phyloP scores from a whole-genome alignment of 768 basidiomycete species.

The Suillus fuscotomentosus region DNA sequence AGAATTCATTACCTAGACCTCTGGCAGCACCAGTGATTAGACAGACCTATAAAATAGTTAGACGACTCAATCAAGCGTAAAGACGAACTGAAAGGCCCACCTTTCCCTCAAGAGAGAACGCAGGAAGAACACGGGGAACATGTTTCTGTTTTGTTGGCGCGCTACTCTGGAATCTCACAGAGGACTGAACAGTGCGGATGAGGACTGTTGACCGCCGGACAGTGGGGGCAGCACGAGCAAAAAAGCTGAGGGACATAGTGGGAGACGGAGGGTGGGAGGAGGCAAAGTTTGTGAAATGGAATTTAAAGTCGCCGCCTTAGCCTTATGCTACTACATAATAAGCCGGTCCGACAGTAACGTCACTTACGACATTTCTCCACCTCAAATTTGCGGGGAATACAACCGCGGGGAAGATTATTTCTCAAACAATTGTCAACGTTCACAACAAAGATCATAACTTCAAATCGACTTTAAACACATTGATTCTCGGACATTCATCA shows the following conservation, averaged over 20 bases:
- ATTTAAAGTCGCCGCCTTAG: conserved; percentile 16
- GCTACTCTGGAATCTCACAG: conserved; percentile 27
- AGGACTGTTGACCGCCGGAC: conserved; percentile 14
- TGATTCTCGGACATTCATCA: background rate
- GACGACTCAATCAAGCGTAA: background rate
- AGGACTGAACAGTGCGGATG: conserved; percentile 10
- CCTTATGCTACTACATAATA: conserved; percentile 11
- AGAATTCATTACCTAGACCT: conserved; percentile 89
- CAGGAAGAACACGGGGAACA: conserved; percentile 55
- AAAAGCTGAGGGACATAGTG: conserved; percentile 28
- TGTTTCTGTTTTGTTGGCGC: conserved; percentile 12
- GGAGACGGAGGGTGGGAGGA: conserved; percentile 11
- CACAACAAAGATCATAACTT: background rate
- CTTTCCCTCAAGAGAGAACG: conserved; percentile 80
- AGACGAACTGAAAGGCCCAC: conserved; percentile 32
- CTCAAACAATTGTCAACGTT: background rate
- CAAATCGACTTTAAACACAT: background rate
- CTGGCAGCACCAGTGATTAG: conserved; percentile 92
- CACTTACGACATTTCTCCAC: conserved; percentile 11
- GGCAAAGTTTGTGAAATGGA: conserved; percentile 11
- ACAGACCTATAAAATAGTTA: conserved; percentile 58
- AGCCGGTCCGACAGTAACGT: conserved; percentile 7
- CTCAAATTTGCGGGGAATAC: conserved; percentile 10
- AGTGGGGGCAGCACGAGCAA: conserved; percentile 23
- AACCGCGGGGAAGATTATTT: background rate